Evolutionary conservation across 1,284 basidiomycete genomes (phyloP), one percentile per base, ranked within the genome.

Genomic region (Vanrija sp.): DNA sequence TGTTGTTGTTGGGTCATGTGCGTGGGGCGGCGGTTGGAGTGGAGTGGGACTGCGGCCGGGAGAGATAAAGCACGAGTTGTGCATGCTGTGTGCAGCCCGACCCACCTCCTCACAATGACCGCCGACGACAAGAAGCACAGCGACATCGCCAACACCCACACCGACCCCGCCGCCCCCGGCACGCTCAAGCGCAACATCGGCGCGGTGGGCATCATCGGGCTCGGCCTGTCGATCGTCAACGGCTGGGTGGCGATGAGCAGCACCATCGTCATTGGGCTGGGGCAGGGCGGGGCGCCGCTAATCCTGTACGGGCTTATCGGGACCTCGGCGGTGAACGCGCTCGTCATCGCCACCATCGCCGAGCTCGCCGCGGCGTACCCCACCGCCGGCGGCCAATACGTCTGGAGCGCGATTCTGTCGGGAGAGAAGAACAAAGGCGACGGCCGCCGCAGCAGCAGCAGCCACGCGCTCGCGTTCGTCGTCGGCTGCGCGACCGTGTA

Each of bases 401-500:
- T 56, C n/a, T 56, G 54, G 54, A 38, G 28, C n/a, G 49, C 54
- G 14, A 52, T 56, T 18, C n/a, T 56, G 16, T 26, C 43, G 3
- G 50, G 50, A 21, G 3, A 3, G 21, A 23, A n/a, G n/a, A n/a
- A n/a, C n/a, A n/a, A 23, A 23, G 5, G 21, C 21, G 21, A 23
- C 28, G 29, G 14, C 19, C 48, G 46, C 21, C 46, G 55, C 7
- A 3, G 43, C 46, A 25, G 55, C 7, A 3, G 43, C 46, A 25
- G 60, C 1, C 57, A 56, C 39, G 38, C 43, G 8, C 14, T 63
- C 18, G 52, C 63, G 6, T 63, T 66, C 38, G 34, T 54, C 12
- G 51, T 60, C 46, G 63, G 52, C 19, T 60, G 58, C 55, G 40
- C 48, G 7, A 57, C 52, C 0, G 51, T 63, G 40, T 60, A 53